These are phyloP conservation scores for Amniculicola lignicola DNA, from an alignment of 495 filamentous ascomycete genomes.

Conservation along the genomic window DNA sequence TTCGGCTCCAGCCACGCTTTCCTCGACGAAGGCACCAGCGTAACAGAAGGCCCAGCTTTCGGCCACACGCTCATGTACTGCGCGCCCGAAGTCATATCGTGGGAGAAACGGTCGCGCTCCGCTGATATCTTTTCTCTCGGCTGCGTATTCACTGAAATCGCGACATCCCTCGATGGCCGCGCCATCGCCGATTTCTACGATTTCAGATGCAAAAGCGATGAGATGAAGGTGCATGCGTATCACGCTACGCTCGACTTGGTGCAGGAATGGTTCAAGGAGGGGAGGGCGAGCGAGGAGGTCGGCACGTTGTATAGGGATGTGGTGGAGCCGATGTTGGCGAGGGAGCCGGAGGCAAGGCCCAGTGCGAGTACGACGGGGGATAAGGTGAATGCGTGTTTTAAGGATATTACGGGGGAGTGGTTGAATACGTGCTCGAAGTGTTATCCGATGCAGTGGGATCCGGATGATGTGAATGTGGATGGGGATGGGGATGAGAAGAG, in stretches of 20 bases:
- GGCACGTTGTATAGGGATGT: neutral
- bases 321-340: neutral
- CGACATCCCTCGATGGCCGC: slow-evolving; percentile 5
- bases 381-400: slow-evolving; percentile 2
- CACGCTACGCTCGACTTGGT: slow-evolving; percentile 23
- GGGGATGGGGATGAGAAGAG: too few species aligned
- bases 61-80: slow-evolving; percentile 28
- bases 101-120: slow-evolving; percentile 12
- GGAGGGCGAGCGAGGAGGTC: neutral
- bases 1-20: slow-evolving; percentile 26
- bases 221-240: slow-evolving; percentile 12
- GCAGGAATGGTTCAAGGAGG: slow-evolving; percentile 12
- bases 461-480: too few species aligned
- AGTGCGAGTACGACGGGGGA: neutral
- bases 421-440: slow-evolving; percentile 2
- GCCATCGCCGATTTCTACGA: slow-evolving; percentile 17
- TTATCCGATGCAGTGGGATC: slow-evolving; percentile 1
- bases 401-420: neutral
- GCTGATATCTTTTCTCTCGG: slow-evolving; percentile 28
- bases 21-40: slow-evolving; percentile 18
- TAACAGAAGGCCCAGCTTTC: slow-evolving; percentile 23
- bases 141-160: slow-evolving; percentile 25
- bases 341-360: neutral
- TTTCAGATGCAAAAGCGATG: neutral
- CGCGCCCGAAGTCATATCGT: slow-evolving; percentile 20